phyloP scores from a whole-genome alignment of 257 asterid species.

The Solanum lycopersicoides region DNA sequence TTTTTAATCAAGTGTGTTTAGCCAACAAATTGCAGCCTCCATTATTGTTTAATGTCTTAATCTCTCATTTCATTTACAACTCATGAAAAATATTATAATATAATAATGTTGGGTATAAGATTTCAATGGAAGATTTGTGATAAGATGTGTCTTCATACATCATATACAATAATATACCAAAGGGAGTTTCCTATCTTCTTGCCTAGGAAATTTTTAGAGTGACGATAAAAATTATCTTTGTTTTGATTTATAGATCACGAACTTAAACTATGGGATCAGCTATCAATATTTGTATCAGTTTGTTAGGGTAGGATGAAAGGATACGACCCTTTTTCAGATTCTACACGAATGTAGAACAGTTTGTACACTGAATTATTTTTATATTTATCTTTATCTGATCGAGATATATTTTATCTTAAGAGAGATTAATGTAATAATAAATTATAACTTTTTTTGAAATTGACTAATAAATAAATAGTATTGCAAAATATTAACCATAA shows the following conservation, averaged over 20 bases:
- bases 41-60: background rate
- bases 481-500: background rate
- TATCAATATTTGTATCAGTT: rapidly evolving
- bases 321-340: rapidly evolving
- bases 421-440: no score
- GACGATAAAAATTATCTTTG: rapidly evolving
- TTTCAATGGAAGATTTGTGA: background rate
- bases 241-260: background rate
- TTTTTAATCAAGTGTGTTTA: background rate
- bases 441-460: no score
- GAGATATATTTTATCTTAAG: no score
- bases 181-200: background rate
- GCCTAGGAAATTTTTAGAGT: background rate
- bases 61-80: background rate
- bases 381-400: no score
- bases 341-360: rapidly evolving
- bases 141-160: background rate
- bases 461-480: background rate
- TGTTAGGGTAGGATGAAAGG: rapidly evolving
- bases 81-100: background rate
- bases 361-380: rapidly evolving
- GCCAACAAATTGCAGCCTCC: background rate
- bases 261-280: rapidly evolving
- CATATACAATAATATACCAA: background rate
- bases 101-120: background rate